A percentile compares a stretch with the other conserved stretches of the same genome.
These are phyloP conservation scores for Brettanomyces anomalus DNA, from an alignment of 805 yeast species.

Conservation along the genomic window DNA sequence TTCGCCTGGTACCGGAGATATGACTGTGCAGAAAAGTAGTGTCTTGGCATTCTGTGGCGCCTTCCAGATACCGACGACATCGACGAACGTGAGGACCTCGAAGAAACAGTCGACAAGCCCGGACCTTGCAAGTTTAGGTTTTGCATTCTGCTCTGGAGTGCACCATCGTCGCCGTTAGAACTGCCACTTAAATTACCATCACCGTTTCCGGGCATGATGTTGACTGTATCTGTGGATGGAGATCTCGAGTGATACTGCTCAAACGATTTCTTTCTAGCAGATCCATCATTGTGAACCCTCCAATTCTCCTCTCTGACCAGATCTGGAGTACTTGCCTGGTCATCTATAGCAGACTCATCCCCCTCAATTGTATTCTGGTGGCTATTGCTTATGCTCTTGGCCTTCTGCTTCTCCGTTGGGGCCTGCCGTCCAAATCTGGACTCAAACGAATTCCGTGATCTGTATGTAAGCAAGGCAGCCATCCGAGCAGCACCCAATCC, in stretches of 20 bases:
- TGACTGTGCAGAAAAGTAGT: slow-evolving; percentile 89
- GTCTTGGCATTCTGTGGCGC: slow-evolving; percentile 34
- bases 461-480: slow-evolving; percentile 89
- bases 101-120: background rate
- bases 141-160: no score
- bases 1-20: slow-evolving; percentile 91
- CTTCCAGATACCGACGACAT: slow-evolving; percentile 15
- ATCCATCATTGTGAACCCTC: slow-evolving; percentile 85
- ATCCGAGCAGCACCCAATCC: slow-evolving; percentile 96
- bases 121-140: no score
- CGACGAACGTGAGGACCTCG: background rate
- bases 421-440: slow-evolving; percentile 79
- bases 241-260: slow-evolving; percentile 22
- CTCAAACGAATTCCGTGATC: slow-evolving; percentile 90
- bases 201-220: background rate
- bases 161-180: no score
- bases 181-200: background rate
- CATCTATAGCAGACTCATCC: slow-evolving; percentile 11
- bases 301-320: slow-evolving; percentile 57
- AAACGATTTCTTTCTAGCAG: slow-evolving; percentile 18
- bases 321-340: slow-evolving; percentile 9
- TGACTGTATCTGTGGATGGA: background rate
- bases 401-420: slow-evolving; percentile 31
- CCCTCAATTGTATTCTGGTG: slow-evolving; percentile 4
- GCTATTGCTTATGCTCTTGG: slow-evolving; percentile 11